Percentiles rank a stretch among this genome's conserved stretches.
phyloP scores from a whole-genome alignment of 768 basidiomycete species.

The Strobilomyces echinocephalus region DNA sequence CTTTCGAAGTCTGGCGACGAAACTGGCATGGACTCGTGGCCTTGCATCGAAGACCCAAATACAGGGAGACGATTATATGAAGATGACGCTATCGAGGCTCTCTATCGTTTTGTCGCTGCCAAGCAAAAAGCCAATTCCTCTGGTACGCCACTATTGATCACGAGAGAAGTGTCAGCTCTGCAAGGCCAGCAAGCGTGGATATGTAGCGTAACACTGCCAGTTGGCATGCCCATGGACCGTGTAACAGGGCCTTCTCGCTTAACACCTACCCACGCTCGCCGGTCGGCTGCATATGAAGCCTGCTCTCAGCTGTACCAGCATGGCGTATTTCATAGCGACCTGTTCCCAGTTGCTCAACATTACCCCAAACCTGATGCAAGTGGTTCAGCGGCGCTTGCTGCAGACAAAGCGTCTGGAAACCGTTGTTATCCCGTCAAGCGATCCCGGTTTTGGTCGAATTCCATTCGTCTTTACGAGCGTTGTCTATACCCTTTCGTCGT shows the following conservation, averaged over 20 bases:
- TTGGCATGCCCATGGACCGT: conserved; percentile 37
- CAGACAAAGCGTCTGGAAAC: conserved; percentile 38
- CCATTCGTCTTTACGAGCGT: conserved; percentile 22
- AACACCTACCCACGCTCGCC: conserved; percentile 51
- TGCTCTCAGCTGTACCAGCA: conserved; percentile 47
- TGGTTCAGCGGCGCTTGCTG: conserved; percentile 10
- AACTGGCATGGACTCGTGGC: conserved; percentile 20
- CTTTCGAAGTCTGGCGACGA: conserved; percentile 48
- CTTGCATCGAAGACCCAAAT: conserved; percentile 55
- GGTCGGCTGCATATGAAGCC: conserved; percentile 53
- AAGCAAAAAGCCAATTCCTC: conserved; percentile 9
- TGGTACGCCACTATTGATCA: conserved; percentile 19
- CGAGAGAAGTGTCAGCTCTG: conserved; percentile 21
- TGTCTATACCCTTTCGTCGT: conserved; percentile 39
- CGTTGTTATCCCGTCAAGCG: conserved; percentile 52
- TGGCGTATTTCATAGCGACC: conserved; percentile 48
- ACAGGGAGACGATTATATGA: conserved; percentile 56
- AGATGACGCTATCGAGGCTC: conserved; percentile 51
- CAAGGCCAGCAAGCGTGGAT: conserved; percentile 26
- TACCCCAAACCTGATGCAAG: not conserved
- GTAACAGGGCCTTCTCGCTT: conserved; percentile 43
- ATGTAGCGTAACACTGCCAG: conserved; percentile 49
- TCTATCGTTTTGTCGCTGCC: conserved; percentile 47
- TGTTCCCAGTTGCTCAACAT: conserved; percentile 32
- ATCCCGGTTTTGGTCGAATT: conserved; percentile 66